Evolutionary conservation across 2,329 filamentous ascomycete genomes (phyloP).

Genomic region (Neurospora crassa): DNA sequence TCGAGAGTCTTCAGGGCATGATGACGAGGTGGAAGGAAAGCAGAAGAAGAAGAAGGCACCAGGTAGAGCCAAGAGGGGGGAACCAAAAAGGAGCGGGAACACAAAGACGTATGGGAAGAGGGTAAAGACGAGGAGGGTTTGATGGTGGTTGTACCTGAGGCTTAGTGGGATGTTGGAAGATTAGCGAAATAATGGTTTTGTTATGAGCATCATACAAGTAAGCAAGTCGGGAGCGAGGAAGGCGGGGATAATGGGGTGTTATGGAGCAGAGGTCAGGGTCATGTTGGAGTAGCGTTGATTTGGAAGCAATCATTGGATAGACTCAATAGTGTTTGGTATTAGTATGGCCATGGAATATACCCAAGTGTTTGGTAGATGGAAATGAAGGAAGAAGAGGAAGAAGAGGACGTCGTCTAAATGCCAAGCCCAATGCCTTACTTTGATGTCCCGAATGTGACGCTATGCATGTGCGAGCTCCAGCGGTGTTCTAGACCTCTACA

Average conservation of each 20-base stretch:
- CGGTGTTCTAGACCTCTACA: background rate
- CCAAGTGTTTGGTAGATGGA: background rate
- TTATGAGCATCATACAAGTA: background rate
- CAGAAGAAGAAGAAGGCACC: background rate
- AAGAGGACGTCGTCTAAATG: background rate
- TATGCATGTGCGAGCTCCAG: background rate
- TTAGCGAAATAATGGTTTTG: background rate
- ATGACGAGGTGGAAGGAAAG: too few species aligned
- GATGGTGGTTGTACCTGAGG: background rate
- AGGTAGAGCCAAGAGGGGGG: background rate
- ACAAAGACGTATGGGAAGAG: background rate
- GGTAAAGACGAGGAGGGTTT: background rate
- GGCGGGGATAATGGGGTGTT: background rate
- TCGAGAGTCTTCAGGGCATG: too few species aligned
- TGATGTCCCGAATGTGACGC: background rate
- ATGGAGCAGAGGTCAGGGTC: background rate
- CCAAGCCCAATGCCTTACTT: background rate
- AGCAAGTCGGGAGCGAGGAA: background rate
- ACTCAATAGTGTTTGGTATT: fast-evolving
- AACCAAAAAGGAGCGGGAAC: background rate
- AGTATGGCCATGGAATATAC: background rate
- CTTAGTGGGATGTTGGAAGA: background rate
- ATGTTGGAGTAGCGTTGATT: background rate
- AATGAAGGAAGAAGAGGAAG: background rate
- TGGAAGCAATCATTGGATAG: fast-evolving